A percentile compares a stretch with the other conserved stretches of the same genome.
These are phyloP conservation scores for Magnusiomyces ingens DNA, from an alignment of 1,139 yeast species.

Conservation along the genomic window DNA sequence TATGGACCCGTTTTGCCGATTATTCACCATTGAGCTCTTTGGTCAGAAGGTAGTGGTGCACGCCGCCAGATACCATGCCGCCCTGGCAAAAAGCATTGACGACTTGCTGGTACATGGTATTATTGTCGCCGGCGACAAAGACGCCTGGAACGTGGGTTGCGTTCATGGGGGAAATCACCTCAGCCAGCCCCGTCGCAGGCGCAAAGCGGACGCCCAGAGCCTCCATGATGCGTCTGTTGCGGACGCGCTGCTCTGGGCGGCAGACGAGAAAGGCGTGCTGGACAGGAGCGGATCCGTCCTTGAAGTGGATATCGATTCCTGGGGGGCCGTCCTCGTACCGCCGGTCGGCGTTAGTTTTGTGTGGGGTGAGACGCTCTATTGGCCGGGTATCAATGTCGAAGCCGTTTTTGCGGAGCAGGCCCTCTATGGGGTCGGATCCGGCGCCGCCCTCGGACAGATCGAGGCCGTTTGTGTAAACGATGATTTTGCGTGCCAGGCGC, in stretches of 20 bases:
- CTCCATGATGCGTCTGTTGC: conserved; percentile 6
- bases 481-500: conserved; percentile 6
- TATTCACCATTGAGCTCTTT: conserved; percentile 3
- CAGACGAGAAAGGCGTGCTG: conserved; percentile 7
- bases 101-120: conserved; percentile 5
- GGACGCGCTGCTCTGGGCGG: conserved; percentile 6
- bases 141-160: conserved; percentile 7
- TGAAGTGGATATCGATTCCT: conserved; percentile 3
- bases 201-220: conserved; percentile 3
- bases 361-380: neutral
- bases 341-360: conserved; percentile 5
- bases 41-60: conserved; percentile 7
- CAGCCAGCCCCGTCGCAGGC: conserved; percentile 2
- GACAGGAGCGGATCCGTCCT: neutral
- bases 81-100: conserved; percentile 9
- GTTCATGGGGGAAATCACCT: conserved; percentile 2
- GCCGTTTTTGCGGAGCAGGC: neutral
- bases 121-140: conserved; percentile 11
- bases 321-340: conserved; percentile 2
- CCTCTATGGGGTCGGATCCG: neutral
- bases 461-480: conserved; percentile 7
- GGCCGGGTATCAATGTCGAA: conserved; percentile 6
- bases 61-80: conserved; percentile 8
- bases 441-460: neutral
- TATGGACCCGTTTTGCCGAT: neutral